These are phyloP conservation scores for Omphalea diandra DNA, from an alignment of 441 rosid species.

Conservation along the genomic window DNA sequence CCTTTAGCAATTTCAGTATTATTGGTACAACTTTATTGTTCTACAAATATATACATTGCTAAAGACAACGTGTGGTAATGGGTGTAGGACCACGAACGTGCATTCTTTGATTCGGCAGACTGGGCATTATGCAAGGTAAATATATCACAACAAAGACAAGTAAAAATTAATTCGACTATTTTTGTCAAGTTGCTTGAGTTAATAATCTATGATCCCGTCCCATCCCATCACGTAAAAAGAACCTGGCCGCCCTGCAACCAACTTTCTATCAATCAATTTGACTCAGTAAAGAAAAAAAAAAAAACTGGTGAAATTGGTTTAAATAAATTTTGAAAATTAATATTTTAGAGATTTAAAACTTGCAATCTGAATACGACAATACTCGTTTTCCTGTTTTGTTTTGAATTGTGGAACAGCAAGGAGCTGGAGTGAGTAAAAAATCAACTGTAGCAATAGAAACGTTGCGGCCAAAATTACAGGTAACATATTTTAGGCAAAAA, in stretches of 20 bases:
- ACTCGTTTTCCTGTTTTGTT: neutral
- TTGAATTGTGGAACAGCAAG: constrained; percentile 48
- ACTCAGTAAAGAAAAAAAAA: too few species aligned
- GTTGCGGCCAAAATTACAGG: constrained; percentile 67
- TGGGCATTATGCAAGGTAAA: constrained; percentile 81
- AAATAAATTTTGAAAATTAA: too few species aligned
- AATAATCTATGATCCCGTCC: constrained; percentile 6
- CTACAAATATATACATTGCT: neutral
- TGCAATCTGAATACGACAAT: too few species aligned
- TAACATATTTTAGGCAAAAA: too few species aligned
- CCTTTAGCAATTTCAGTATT: neutral
- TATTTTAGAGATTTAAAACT: too few species aligned
- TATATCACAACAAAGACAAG: neutral
- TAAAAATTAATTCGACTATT: neutral
- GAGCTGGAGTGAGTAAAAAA: constrained; percentile 45
- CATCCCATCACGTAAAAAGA: neutral
- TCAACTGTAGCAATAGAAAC: constrained; percentile 54
- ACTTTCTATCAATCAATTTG: too few species aligned
- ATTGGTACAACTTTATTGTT: neutral
- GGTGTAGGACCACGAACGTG: constrained; percentile 64
- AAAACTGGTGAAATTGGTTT: too few species aligned
- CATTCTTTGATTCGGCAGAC: constrained; percentile 88
- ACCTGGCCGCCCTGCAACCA: neutral
- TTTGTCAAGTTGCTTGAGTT: neutral
- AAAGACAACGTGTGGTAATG: neutral